phyloP scores from a whole-genome alignment of 2,329 filamentous ascomycete genomes.

The Fusarium odoratissimum region DNA sequence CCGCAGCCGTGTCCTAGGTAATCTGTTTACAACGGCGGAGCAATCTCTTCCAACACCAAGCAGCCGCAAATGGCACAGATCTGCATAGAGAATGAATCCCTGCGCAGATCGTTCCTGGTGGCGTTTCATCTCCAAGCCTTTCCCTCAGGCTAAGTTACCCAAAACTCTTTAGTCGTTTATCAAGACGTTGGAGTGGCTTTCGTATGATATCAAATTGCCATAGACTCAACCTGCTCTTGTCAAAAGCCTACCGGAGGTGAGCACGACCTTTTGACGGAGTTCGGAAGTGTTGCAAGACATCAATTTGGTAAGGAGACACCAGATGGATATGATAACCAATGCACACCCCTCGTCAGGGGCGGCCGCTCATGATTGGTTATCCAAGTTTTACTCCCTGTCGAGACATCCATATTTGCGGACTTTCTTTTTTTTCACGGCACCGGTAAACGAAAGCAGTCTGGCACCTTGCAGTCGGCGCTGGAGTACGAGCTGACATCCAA shows the following conservation, averaged over 20 bases:
- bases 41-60: constrained; percentile 26
- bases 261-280: background rate
- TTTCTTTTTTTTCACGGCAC: constrained; percentile 36
- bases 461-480: constrained; percentile 13
- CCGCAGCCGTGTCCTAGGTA: constrained; percentile 5
- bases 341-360: constrained; percentile 33
- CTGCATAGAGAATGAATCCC: constrained; percentile 37
- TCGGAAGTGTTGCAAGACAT: constrained; percentile 20
- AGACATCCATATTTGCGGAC: constrained; percentile 20
- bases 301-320: constrained; percentile 22
- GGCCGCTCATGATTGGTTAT: constrained; percentile 36
- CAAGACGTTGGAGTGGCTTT: constrained; percentile 25
- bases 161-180: constrained; percentile 19
- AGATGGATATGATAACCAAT: constrained; percentile 17
- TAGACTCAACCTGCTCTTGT: background rate
- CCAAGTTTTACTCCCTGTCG: constrained; percentile 26
- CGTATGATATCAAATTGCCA: constrained; percentile 7
- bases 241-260: background rate
- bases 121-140: constrained; percentile 38
- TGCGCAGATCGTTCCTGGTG: constrained; percentile 45
- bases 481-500: constrained; percentile 13
- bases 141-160: constrained; percentile 15
- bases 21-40: constrained; percentile 25
- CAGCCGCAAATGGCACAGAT: constrained; percentile 42
- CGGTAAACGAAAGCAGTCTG: background rate